Conservation (phyloP, 352 stramenopile species). For the Globisporangium viniferum region DNA sequence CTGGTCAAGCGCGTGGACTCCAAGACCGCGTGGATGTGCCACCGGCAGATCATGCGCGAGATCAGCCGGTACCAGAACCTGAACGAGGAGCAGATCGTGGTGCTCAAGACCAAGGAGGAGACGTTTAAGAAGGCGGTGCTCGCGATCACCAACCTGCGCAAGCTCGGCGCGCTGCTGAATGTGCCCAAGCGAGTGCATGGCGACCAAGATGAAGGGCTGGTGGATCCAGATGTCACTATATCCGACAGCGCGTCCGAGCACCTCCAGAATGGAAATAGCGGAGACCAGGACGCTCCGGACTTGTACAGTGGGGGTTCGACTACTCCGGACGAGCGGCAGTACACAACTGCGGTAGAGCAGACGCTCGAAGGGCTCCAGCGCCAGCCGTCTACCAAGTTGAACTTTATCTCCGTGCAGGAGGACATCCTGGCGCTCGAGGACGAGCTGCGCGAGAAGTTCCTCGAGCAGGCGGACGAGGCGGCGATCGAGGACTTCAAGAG, state of each 20-base stretch:
- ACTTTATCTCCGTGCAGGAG: constrained; percentile 1
- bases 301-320: neutral
- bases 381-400: constrained; percentile 1
- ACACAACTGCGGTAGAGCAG: constrained; percentile 40
- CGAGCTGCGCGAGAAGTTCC: constrained; percentile 56
- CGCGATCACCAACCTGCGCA: constrained; percentile 51
- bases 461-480: constrained; percentile 52
- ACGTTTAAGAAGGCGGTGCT: constrained; percentile 68
- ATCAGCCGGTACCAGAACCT: constrained; percentile 68
- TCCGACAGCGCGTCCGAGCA: neutral
- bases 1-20: constrained; percentile 59
- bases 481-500: constrained; percentile 69
- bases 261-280: neutral
- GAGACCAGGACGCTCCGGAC: neutral
- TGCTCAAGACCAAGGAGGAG: constrained; percentile 62
- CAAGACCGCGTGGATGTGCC: constrained; percentile 78
- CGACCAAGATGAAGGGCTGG: constrained; percentile 10
- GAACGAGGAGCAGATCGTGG: constrained; percentile 60
- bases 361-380: constrained; percentile 15
- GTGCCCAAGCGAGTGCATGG: neutral
- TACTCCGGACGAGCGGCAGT: constrained; percentile 22
- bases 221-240: neutral
- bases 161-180: constrained; percentile 25
- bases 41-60: constrained; percentile 77
- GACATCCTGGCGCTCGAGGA: constrained; percentile 62